phyloP scores from a whole-genome alignment of 1,284 basidiomycete species.

The Ustilago nuda region DNA sequence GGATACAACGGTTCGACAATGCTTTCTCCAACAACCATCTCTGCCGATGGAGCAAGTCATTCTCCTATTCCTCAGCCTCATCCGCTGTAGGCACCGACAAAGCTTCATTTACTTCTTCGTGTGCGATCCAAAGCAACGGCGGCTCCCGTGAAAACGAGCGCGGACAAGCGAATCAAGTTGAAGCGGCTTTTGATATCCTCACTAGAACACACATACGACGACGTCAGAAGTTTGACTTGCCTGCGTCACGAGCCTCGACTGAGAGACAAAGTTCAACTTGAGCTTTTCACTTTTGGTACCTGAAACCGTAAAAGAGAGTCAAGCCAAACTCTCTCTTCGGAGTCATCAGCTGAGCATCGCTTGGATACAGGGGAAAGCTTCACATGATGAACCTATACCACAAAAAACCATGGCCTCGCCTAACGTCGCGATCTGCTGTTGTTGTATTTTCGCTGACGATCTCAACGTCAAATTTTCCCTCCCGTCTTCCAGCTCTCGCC shows the following conservation, averaged over 20 bases:
- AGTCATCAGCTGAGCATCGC: constrained; percentile 3
- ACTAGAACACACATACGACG: neutral
- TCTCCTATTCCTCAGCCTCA: neutral
- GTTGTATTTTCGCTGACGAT: constrained; percentile 16
- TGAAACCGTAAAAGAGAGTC: constrained; percentile 4
- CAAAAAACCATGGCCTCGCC: constrained; percentile 6
- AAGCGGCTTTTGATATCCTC: neutral
- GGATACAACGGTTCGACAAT: constrained; percentile 10
- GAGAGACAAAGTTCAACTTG: neutral
- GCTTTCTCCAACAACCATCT: neutral
- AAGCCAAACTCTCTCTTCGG: constrained; percentile 4
- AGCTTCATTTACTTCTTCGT: neutral
- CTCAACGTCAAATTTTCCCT: neutral
- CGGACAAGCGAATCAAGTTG: constrained; percentile 6
- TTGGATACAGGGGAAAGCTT: neutral
- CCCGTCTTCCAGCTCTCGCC: neutral
- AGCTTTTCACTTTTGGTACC: neutral
- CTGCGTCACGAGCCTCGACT: neutral
- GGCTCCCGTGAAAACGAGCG: constrained; percentile 15
- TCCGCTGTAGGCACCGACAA: constrained; percentile 24
- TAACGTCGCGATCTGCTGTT: constrained; percentile 19
- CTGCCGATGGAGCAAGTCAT: constrained; percentile 7
- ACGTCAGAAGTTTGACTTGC: constrained; percentile 16
- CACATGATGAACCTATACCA: neutral
- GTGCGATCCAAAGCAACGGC: neutral